These are phyloP conservation scores for Pelargonium exstipulatum DNA, from an alignment of 441 rosid genomes.

Conservation along the genomic window DNA sequence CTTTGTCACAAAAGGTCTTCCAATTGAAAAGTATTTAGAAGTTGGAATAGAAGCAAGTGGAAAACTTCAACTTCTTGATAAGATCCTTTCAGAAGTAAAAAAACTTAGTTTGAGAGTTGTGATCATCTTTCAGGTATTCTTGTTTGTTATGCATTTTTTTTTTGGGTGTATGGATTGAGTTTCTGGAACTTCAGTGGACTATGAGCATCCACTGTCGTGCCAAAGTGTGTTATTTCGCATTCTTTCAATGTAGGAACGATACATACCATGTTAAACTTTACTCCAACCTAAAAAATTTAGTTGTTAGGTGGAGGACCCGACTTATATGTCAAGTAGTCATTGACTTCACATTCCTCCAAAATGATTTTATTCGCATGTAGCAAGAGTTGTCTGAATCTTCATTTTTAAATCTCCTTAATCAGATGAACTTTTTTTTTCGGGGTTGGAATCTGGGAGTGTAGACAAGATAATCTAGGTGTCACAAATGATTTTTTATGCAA, in stretches of 20 bases:
- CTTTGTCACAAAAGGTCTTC: conserved; percentile 34
- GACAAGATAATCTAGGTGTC: background rate
- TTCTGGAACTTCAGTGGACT: background rate
- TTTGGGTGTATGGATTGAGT: background rate
- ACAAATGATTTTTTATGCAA: background rate
- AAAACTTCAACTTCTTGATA: conserved; percentile 70
- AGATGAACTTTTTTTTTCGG: background rate
- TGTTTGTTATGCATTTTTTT: conserved; percentile 14
- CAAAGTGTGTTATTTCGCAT: background rate
- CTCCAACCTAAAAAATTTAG: background rate
- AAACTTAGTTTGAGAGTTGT: conserved; percentile 54
- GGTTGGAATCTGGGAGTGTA: background rate
- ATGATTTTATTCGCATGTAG: background rate
- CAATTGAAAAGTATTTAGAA: conserved; percentile 41
- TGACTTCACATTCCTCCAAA: background rate
- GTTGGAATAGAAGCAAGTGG: conserved; percentile 87
- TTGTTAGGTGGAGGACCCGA: background rate
- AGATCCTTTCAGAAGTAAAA: conserved; percentile 58
- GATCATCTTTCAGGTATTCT: conserved; percentile 77
- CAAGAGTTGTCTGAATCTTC: background rate
- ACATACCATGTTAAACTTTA: background rate
- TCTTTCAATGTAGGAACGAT: background rate
- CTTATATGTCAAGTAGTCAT: background rate
- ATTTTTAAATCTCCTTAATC: background rate
- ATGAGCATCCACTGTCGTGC: background rate